Base-by-base conservation (phyloP, 1,139 yeast species). In the Kurtzmaniella quercitrusa region DNA sequence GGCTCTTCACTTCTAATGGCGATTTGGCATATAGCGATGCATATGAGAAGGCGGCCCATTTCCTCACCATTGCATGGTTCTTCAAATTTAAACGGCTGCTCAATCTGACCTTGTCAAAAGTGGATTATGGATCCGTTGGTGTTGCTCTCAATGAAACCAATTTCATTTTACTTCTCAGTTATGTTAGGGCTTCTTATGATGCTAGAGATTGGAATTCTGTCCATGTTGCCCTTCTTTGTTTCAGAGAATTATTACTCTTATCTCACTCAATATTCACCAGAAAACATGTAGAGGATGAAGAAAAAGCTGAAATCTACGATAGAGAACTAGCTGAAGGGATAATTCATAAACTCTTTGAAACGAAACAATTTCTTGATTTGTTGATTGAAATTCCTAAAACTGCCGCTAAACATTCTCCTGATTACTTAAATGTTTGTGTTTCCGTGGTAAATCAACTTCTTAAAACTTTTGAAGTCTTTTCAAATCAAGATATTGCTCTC, bases 21-120 rank as follows among this genome's bases (percentile, higher is more conserved):
- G 57, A 86, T 70, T 55, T 67, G 23, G 51, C 56, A 1, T 50
- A 54, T 7, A 51, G 67, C 15, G 73, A 70, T 45, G 65, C 64
- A 18, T 62, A 66, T 40, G 74, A 72, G 42, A 64, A 62, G 38
- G 75, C 79, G 0, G 57, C 59, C 42, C 90, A 77, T 58, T 75
- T 87, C 43, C 70, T 79, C 47, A 68, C 88, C 4, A 67, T 77
- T 9, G 73, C 90, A 0, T 93, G 96, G 96, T 85, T 89, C 54
- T 65, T 72, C 45, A 52, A 56, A 7, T 73, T 62, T 50, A 70
- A 68, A 45, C 52, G 77, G 17, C 66, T 62, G 41, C 52, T 56
- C 11, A 55, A 51, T 11, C 51, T 52, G 10, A 53, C 53, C 18
- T 66, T 56, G 27, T 63, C 61, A 36, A 45, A 50, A 12, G 37